A percentile compares a stretch with the other conserved stretches of the same genome.
phyloP scores from a whole-genome alignment of 495 filamentous ascomycete genomes.

The Parmelia sp. region DNA sequence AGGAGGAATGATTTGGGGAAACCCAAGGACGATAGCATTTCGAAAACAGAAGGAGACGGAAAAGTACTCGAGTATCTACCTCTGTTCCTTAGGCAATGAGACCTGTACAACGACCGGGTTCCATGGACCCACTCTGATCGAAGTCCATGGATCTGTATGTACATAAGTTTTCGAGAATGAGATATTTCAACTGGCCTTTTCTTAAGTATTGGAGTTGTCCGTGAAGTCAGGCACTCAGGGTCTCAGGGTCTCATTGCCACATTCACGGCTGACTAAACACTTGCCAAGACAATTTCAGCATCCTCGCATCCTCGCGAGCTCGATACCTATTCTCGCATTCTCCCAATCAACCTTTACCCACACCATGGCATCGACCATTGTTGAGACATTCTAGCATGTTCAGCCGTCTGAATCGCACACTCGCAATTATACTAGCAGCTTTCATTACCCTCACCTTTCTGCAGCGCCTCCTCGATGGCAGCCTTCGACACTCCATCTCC shows the following conservation, averaged over 20 bases:
- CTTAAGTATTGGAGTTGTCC: too few relatives aligned
- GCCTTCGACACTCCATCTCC: constrained; percentile 1
- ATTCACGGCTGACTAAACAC: neutral
- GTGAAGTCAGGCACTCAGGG: too few relatives aligned
- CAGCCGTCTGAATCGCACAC: constrained; percentile 1
- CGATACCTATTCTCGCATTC: too few relatives aligned
- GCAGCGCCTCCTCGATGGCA: constrained; percentile 3
- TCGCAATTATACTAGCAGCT: constrained; percentile 10
- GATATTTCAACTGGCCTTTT: neutral
- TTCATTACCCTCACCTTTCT: neutral
- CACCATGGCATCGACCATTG: neutral
- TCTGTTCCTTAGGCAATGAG: neutral
- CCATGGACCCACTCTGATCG: neutral
- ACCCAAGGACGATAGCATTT: neutral
- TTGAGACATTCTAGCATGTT: neutral
- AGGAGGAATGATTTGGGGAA: neutral
- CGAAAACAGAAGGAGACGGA: neutral
- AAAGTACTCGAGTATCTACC: neutral
- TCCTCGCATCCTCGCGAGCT: neutral
- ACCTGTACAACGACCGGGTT: neutral
- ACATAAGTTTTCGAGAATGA: neutral
- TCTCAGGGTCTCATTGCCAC: too few relatives aligned
- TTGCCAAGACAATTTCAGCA: neutral
- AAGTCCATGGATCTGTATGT: neutral
- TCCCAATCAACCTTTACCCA: neutral